Base-by-base conservation (phyloP, 768 basidiomycete species). In the Lentinula detonsa region DNA sequence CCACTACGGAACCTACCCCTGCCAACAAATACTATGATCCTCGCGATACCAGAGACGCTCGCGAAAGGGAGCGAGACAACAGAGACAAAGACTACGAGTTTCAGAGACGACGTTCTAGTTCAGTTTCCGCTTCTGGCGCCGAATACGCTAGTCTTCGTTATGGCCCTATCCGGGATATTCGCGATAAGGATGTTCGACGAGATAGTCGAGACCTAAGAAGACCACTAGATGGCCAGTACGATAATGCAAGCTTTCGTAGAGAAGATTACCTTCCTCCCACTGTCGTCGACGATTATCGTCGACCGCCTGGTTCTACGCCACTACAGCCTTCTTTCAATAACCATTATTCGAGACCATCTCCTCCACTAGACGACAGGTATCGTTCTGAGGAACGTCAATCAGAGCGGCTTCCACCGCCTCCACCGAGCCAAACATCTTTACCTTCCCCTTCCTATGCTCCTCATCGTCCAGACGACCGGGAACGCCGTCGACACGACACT, bases 91-190 rank as follows among this genome's bases (percentile, higher is more conserved):
- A 50, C 45, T 57, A 58, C 60, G 55, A 62, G 42, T 62, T 57
- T 63, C 62, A 76, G 77, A n/a, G 71, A 73, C 60, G 72, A 76
- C 51, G 74, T 74, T 54, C 73, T 35, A 39, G 40, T 28, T 40
- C 55, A 11, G 46, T 48, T 48, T 48, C 46, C 18, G 46, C 21
- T 45, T 21, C 18, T 45, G 55, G 55, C 16, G 55, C 55, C 21
- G 55, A 56, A 43, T 56, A 56, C 40, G 55, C 55, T 56, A 56
- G 55, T 56, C 21, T 56, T 33, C 55, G 55, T 15, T 56, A 56
- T 31, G 55, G 55, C 13, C 55, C 55, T 4, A 56, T 56, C 18
- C 55, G 55, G 4, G 55, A 56, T 33, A 43, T 42, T 28, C 55
- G 55, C 6, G 39, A 43, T 16, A 54, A 21, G 18, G 53, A 54